These are phyloP conservation scores for Peronosclerospora sorghi DNA, from an alignment of 352 stramenopile genomes.

Conservation along the genomic window DNA sequence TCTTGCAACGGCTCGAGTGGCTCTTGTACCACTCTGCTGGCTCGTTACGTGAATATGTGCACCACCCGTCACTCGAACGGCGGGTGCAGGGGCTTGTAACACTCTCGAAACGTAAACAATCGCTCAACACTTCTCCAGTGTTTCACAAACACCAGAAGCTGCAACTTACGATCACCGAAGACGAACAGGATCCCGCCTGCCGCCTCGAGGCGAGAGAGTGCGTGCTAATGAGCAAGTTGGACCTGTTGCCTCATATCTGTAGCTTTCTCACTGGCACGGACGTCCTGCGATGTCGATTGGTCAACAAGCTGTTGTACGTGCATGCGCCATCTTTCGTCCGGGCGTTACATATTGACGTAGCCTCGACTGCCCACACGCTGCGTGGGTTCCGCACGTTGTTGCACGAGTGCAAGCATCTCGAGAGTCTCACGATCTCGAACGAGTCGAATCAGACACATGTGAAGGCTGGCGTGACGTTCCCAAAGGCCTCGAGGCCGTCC, in stretches of 20 bases:
- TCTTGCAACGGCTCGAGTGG: slow-evolving; percentile 65
- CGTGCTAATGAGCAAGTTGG: slow-evolving; percentile 41
- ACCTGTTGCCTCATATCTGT: slow-evolving; percentile 47
- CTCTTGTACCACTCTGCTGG: slow-evolving; percentile 62
- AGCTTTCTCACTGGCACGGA: slow-evolving; percentile 43
- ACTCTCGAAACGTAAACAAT: slow-evolving; percentile 35
- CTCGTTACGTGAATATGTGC: slow-evolving; percentile 55
- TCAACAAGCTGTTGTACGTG: slow-evolving; percentile 42
- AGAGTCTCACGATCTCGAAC: slow-evolving; percentile 39
- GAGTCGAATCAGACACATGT: slow-evolving; percentile 24
- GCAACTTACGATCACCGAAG: slow-evolving; percentile 9
- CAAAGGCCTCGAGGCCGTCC: slow-evolving; percentile 12
- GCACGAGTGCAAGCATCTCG: slow-evolving; percentile 30
- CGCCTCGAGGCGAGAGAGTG: slow-evolving; percentile 11
- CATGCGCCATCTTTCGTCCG: slow-evolving; percentile 35
- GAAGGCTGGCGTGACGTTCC: slow-evolving; percentile 30
- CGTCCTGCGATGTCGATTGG: slow-evolving; percentile 24
- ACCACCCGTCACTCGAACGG: slow-evolving; percentile 48
- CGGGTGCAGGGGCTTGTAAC: slow-evolving; percentile 67
- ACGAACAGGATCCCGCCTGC: slow-evolving; percentile 8
- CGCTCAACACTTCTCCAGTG: no score
- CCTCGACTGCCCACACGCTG: slow-evolving; percentile 1
- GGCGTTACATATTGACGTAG: slow-evolving; percentile 33
- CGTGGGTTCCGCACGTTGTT: slow-evolving; percentile 19
- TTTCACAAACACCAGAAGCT: slow-evolving; percentile 8